Evolutionary conservation across 225 moss, liverwort and hornwort genomes (phyloP).

Genomic region (Polytrichum formosum): DNA sequence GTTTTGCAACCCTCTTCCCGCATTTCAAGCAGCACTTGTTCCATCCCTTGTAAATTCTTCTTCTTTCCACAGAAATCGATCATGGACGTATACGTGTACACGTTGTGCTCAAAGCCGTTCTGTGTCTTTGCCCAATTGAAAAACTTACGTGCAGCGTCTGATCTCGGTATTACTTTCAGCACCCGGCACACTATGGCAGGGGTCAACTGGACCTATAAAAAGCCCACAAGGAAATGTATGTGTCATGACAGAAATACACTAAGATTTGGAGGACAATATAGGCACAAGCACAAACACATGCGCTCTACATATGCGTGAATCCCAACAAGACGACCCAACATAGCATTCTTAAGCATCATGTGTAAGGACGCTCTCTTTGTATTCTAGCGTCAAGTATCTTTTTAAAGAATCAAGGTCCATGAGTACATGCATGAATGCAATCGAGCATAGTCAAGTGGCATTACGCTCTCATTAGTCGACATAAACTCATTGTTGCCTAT

Average conservation of each 20-base stretch:
- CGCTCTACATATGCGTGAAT: no score
- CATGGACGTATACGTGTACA: constrained; percentile 59
- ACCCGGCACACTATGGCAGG: constrained; percentile 37
- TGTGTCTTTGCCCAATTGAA: constrained; percentile 65
- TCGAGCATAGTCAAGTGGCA: no score
- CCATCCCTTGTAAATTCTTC: constrained; percentile 30
- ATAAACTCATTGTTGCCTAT: no score
- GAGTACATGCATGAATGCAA: no score
- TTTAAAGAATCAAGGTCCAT: no score
- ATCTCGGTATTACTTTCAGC: constrained; percentile 27
- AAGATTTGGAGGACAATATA: no score
- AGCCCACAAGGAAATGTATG: background rate
- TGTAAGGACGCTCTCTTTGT: no score
- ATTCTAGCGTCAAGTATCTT: no score
- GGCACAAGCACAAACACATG: no score
- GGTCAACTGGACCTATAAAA: constrained; percentile 25
- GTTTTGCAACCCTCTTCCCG: constrained; percentile 36
- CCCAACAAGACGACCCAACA: no score
- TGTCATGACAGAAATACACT: background rate
- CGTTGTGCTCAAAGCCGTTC: constrained; percentile 33
- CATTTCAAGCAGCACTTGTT: constrained; percentile 37
- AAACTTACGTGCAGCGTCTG: constrained; percentile 39
- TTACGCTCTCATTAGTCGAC: no score
- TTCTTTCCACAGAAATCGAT: constrained; percentile 45
- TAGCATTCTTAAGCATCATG: no score